Base-by-base conservation (phyloP, 768 basidiomycete genomes). In the Gloeophyllum trabeum region DNA sequence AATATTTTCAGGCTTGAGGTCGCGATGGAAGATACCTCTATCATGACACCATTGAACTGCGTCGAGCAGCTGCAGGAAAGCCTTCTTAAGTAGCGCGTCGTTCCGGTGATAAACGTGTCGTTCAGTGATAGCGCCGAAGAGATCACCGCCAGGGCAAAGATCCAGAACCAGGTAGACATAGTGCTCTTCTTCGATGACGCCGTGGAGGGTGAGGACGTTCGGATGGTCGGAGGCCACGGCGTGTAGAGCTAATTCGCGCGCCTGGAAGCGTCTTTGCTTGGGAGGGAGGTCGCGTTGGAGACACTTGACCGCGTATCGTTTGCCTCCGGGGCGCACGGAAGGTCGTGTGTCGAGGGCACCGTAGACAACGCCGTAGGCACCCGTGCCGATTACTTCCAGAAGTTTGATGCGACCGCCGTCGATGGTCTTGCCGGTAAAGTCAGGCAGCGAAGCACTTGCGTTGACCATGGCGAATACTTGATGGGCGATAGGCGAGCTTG, bases 311-410 rank as follows among this genome's bases (percentile, higher is more conserved):
- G 86, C 84, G 49, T 73, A 78, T 57, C 67, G 70, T 36, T 55
- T 52, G 13, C 62, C 68, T 40, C 56, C 55, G 34, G 64, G 52
- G 16, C 49, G 55, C 23, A 63, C 59, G 40, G 63, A 64, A 24
- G 57, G 54, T 7, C 7, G 16, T 32, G 60, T 54, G 55, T 84
- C 78, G 39, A 78, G 55, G 22, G 82, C 86, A 41, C 73, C 69
- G 61, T 89, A 88, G 49, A 90, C 85, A 37, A 76, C 72, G 44
- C 85, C 83, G 45, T 83, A 87, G 6, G 81, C 76, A 18, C 89
- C 89, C 38, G 75, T 66, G 40, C 84, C 88, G 43, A 91, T 66
- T 41, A 68, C 65, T 45, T 75, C 69, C 45, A 73, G 55, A 48
- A 91, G 68, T 49, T 68, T 66, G 53, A 82, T 70, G 44, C 71